A percentile compares a stretch with the other conserved stretches of the same genome.
Conservation (phyloP, 352 stramenopile genomes). For the Phytophthora sansomeana region DNA sequence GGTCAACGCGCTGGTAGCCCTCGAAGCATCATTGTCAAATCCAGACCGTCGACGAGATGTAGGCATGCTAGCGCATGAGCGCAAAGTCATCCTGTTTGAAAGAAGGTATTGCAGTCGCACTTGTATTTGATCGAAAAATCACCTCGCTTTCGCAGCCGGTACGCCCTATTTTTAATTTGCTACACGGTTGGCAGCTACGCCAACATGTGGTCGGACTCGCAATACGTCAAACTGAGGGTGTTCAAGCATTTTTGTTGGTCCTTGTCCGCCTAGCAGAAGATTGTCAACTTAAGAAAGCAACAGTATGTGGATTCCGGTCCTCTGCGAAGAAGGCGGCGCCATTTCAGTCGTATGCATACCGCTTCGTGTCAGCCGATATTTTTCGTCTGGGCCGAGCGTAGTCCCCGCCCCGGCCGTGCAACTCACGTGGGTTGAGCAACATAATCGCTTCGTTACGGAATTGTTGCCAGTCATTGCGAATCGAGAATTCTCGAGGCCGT, state of each 20-base stretch:
- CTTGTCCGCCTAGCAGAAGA: neutral
- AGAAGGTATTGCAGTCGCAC: slow-evolving; percentile 16
- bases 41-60: slow-evolving; percentile 8
- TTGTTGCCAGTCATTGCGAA: neutral
- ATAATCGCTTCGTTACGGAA: neutral
- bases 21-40: slow-evolving; percentile 8
- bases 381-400: no score
- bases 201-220: no score
- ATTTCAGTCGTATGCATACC: neutral
- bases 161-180: no score
- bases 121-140: no score
- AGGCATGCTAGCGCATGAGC: slow-evolving; percentile 12
- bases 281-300: neutral
- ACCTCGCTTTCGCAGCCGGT: no score
- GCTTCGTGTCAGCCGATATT: no score
- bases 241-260: no score
- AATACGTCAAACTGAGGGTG: no score
- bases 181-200: no score
- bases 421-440: no score
- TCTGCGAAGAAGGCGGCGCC: no score
- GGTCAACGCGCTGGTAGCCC: neutral
- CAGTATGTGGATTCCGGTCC: neutral
- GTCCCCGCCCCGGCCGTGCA: neutral
- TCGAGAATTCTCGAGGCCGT: neutral
- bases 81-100: slow-evolving; percentile 15